Evolutionary conservation across 306 rosid species (phyloP).

Genomic region (Quercus glauca): DNA sequence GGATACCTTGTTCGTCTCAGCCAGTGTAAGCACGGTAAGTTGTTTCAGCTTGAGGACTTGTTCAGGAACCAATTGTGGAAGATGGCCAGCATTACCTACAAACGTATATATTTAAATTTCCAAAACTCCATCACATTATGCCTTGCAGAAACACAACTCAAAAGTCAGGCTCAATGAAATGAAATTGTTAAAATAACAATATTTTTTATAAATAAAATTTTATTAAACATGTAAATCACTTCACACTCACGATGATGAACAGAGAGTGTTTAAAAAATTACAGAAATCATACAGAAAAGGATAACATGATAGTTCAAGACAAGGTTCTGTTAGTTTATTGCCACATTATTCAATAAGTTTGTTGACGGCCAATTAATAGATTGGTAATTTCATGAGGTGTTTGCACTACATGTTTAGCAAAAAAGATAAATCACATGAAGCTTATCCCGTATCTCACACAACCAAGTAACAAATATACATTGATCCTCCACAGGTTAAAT

Average conservation of each 20-base stretch:
- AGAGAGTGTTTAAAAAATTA: too few species aligned
- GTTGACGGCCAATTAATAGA: background rate
- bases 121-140: background rate
- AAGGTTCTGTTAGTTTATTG: background rate
- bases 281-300: background rate
- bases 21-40: conserved; percentile 96
- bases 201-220: too few species aligned
- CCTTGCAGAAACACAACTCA: background rate
- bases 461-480: too few species aligned
- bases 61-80: conserved; percentile 66
- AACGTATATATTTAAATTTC: conserved; percentile 6
- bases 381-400: background rate
- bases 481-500: too few species aligned
- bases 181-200: background rate
- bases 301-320: background rate
- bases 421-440: background rate
- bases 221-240: too few species aligned
- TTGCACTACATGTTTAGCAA: background rate
- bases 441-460: background rate
- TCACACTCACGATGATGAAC: too few species aligned
- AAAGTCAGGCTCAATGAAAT: background rate
- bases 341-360: background rate
- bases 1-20: conserved; percentile 78
- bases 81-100: conserved; percentile 58
- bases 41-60: conserved; percentile 89